These are phyloP conservation scores for Physaria fendleri DNA, from an alignment of 345 rosid genomes.

Conservation along the genomic window DNA sequence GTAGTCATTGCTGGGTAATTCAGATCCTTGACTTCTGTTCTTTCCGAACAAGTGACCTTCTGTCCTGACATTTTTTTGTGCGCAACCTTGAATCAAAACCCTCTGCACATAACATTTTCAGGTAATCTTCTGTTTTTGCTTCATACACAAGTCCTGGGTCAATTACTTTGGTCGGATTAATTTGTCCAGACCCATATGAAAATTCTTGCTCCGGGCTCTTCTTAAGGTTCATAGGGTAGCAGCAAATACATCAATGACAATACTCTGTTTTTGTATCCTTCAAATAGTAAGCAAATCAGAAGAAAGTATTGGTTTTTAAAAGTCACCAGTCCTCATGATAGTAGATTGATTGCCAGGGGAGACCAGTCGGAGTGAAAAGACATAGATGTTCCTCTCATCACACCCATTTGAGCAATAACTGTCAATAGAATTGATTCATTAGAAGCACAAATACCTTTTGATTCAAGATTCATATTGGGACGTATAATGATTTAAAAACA, in stretches of 20 bases:
- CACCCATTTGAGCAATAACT: constrained; percentile 22
- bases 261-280: background rate
- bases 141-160: constrained; percentile 29
- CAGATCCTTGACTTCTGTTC: constrained; percentile 20
- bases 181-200: constrained; percentile 23
- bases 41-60: constrained; percentile 15
- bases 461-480: background rate
- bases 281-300: background rate
- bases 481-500: background rate
- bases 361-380: constrained; percentile 42
- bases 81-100: constrained; percentile 3
- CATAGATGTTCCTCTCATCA: constrained; percentile 39
- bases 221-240: constrained; percentile 20
- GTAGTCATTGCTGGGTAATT: constrained; percentile 37
- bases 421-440: constrained; percentile 9
- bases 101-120: constrained; percentile 20
- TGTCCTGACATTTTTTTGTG: constrained; percentile 14
- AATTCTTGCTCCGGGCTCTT: constrained; percentile 23
- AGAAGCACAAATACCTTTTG: background rate
- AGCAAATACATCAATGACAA: background rate
- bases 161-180: constrained; percentile 22
- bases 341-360: constrained; percentile 37
- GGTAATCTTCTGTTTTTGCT: constrained; percentile 12
- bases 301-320: background rate
- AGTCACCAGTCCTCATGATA: constrained; percentile 37